These are phyloP conservation scores for Phialemoniopsis sp. DNA, from an alignment of 2,329 filamentous ascomycete genomes.

Conservation along the genomic window DNA sequence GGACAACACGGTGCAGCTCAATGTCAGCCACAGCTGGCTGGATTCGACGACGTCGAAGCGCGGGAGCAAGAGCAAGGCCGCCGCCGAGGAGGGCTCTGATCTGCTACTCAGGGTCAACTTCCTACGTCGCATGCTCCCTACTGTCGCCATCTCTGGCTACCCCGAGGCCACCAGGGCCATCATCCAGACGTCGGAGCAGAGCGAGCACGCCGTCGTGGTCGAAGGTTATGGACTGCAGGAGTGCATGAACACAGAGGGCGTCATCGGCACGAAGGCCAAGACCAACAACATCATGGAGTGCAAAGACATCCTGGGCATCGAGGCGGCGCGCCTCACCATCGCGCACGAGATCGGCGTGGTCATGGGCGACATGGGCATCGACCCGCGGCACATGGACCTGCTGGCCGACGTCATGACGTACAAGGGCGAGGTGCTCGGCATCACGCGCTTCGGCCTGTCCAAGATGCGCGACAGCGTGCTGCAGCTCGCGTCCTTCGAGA, in stretches of 20 bases:
- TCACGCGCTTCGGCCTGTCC: conserved; percentile 90
- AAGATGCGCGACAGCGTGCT: conserved; percentile 96
- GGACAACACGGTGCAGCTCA: conserved; percentile 65
- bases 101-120: conserved; percentile 78
- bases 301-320: conserved; percentile 83
- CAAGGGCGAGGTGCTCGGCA: conserved; percentile 94
- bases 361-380: conserved; percentile 93
- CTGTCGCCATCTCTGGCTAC: conserved; percentile 86
- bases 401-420: conserved; percentile 98
- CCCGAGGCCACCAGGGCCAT: conserved; percentile 81
- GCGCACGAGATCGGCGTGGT: conserved; percentile 82
- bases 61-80: conserved; percentile 26
- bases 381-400: conserved; percentile 95
- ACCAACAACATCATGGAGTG: conserved; percentile 92
- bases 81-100: conserved; percentile 48
- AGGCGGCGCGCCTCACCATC: conserved; percentile 87
- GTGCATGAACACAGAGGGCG: conserved; percentile 92
- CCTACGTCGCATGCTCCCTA: conserved; percentile 75
- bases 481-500: conserved; percentile 94
- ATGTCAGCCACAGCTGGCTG: conserved; percentile 53
- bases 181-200: conserved; percentile 73
- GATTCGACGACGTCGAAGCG: conserved; percentile 44
- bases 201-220: conserved; percentile 72
- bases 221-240: conserved; percentile 88
- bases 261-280: conserved; percentile 69